These are phyloP conservation scores for Phytophthora tentaculata DNA, from an alignment of 352 stramenopile genomes.

Conservation along the genomic window DNA sequence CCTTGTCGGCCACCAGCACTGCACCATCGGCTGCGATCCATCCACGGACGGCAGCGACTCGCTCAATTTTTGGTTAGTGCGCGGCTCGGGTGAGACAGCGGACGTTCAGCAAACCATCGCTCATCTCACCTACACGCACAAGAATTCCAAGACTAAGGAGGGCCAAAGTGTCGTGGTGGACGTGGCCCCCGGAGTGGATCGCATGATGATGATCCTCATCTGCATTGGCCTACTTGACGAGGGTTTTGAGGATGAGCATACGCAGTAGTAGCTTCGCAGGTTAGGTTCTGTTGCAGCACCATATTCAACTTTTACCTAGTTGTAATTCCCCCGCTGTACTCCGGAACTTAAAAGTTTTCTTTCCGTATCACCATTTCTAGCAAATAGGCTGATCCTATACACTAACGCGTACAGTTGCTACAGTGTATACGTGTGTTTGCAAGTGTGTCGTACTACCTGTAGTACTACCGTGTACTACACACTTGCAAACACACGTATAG, in stretches of 20 bases:
- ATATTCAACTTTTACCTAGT: not conserved
- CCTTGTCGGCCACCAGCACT: constrained; percentile 40
- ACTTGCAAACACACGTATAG: no score
- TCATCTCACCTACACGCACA: constrained; percentile 34
- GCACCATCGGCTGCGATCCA: constrained; percentile 39
- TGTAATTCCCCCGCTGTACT: no score
- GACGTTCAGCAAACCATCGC: constrained; percentile 45
- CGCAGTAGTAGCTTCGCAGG: constrained; percentile 16
- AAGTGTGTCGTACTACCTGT: no score
- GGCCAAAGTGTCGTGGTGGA: constrained; percentile 37
- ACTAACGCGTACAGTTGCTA: no score
- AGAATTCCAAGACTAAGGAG: constrained; percentile 27
- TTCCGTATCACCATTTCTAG: not conserved
- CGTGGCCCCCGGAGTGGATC: constrained; percentile 41
- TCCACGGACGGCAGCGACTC: constrained; percentile 25
- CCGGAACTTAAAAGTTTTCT: no score
- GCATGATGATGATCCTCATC: constrained; percentile 52
- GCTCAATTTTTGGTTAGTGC: constrained; percentile 45
- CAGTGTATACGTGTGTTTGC: no score
- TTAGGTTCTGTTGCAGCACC: not conserved
- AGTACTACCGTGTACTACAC: no score
- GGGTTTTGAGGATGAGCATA: constrained; percentile 35
- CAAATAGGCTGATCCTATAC: no score
- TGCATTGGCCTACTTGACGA: constrained; percentile 48
- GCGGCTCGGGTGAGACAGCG: constrained; percentile 27